Percentiles rank a stretch among this genome's conserved stretches.
These are phyloP conservation scores for Lonicera japonica DNA, from an alignment of 129 eudicot genomes.

Conservation along the genomic window DNA sequence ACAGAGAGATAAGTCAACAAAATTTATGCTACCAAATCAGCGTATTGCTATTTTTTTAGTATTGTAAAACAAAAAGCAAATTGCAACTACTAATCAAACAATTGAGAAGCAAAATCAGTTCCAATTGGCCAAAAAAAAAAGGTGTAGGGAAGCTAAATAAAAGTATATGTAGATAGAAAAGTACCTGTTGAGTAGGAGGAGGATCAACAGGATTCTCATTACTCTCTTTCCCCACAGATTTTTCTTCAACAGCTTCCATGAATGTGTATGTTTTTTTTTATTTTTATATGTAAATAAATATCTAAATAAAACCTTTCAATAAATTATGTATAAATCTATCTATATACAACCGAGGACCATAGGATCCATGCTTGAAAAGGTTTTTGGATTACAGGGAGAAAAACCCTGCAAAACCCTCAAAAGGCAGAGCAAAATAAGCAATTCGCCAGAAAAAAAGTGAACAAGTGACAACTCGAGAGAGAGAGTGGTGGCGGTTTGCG, in stretches of 20 bases:
- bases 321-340: background rate
- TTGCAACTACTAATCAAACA: background rate
- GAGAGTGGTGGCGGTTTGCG: slow-evolving; percentile 19
- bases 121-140: too few relatives aligned
- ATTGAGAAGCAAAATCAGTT: background rate
- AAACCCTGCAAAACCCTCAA: slow-evolving; percentile 41
- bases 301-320: background rate
- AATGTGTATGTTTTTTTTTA: background rate
- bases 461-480: background rate
- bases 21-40: background rate
- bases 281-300: too few relatives aligned
- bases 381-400: background rate
- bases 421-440: too few relatives aligned
- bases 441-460: too few relatives aligned
- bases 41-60: too few relatives aligned
- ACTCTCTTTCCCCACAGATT: slow-evolving; percentile 22
- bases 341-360: background rate
- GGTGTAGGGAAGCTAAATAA: too few relatives aligned
- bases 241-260: slow-evolving; percentile 20
- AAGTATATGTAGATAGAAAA: background rate
- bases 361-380: too few relatives aligned
- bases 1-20: background rate
- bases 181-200: slow-evolving; percentile 27
- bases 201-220: slow-evolving; percentile 24
- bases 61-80: too few relatives aligned